Evolutionary conservation across 2,329 filamentous ascomycete species (phyloP), one percentile per base, ranked within the genome.

Genomic region (Periconia sp.): DNA sequence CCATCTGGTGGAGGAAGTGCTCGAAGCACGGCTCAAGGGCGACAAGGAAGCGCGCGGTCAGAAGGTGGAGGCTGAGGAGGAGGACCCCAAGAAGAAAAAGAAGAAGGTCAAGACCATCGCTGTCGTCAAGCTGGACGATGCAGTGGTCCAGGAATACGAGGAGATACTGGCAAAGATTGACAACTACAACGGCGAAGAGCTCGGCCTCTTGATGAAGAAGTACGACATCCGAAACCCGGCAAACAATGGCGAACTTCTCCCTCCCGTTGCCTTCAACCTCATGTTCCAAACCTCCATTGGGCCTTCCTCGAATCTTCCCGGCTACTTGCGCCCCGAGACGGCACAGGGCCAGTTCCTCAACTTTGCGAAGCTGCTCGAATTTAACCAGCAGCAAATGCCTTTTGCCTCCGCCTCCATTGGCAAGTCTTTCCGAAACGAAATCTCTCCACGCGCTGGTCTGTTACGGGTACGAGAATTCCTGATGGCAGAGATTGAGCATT

Each of bases 401-500:
- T 97, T 99, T 71, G 94, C 94, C 14, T 97, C 93, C 47, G 94
- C 94, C 45, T 96, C 91, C 40, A 95, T 99, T 72, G 94, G 94
- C 76, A 96, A 96, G 78, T 97, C 93, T 1, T 97, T 96, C 84
- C 87, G 94, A 68, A 99, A 99, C 74, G 94, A 99, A 73, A 97
- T 99, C 65, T 97, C 94, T 0, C 94, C 94, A 10, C 86, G 94
- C 52, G 85, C 91, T 59, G 94, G 94, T 77, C 86, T 99, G 41
- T 79, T 99, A 54, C 89, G 94, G 65, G 94, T 99, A 42, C 90
- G 94, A 66, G 94, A 99, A 75, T 97, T 99, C 79, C 78, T 97
- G 66, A 97, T 99, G 94, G 94, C 93, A 20, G 94, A 99, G 78
- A 96, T 99, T 65, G 94, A 99, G 80, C 94, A 99, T 76, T 99